phyloP scores from a whole-genome alignment of 2,329 filamentous ascomycete genomes.

The Ascochyta lentis region DNA sequence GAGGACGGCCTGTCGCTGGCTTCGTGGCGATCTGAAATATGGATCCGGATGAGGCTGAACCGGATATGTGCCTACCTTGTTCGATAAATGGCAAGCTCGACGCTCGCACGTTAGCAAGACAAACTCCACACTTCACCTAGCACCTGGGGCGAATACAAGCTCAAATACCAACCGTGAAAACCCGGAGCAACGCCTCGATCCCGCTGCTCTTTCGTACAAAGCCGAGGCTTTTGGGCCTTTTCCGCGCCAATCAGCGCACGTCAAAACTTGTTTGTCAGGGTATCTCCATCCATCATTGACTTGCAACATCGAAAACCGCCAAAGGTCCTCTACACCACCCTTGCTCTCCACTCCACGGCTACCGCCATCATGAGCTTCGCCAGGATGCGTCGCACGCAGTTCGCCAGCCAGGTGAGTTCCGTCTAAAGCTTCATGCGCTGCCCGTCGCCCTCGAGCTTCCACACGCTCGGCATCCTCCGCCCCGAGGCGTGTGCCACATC shows the following conservation, averaged over 20 bases:
- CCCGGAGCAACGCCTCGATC: slow-evolving; percentile 27
- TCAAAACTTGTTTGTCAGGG: slow-evolving; percentile 29
- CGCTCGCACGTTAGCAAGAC: not conserved
- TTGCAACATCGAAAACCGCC: slow-evolving; percentile 32
- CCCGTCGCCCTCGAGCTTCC: slow-evolving; percentile 18
- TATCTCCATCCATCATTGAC: slow-evolving; percentile 32
- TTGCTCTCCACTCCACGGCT: slow-evolving; percentile 38
- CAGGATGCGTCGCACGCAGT: slow-evolving; percentile 49
- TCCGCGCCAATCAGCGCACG: slow-evolving; percentile 35
- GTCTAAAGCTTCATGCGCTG: slow-evolving; percentile 19
- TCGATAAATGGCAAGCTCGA: not conserved
- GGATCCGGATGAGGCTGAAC: not conserved
- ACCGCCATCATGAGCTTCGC: slow-evolving; percentile 48
- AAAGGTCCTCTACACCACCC: slow-evolving; percentile 27
- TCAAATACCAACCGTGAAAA: slow-evolving; percentile 27
- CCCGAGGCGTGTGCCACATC: slow-evolving; percentile 36
- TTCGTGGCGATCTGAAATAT: slow-evolving; percentile 3
- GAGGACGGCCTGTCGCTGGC: not conserved
- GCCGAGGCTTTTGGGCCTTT: slow-evolving; percentile 31
- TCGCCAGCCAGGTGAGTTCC: slow-evolving; percentile 48
- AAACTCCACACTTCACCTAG: slow-evolving; percentile 6
- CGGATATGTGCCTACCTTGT: not conserved
- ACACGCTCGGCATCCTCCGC: slow-evolving; percentile 32
- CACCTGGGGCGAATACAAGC: slow-evolving; percentile 12
- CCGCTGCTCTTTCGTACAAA: slow-evolving; percentile 24